Base-by-base conservation (phyloP, 139 green algal species). In the Dunaliella primolecta region DNA sequence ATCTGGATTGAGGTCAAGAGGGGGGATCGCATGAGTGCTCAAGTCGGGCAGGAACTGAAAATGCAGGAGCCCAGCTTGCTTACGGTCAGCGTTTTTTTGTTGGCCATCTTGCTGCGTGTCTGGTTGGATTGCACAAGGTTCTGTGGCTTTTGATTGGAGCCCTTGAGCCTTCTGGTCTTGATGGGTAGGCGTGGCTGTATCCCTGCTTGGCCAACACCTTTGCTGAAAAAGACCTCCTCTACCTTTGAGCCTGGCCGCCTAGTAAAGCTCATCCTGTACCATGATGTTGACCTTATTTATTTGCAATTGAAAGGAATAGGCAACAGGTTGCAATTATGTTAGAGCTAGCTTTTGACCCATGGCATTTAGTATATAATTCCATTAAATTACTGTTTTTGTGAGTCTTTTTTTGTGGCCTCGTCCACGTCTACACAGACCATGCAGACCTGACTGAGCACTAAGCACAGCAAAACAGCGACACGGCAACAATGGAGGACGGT, bases 1-100 rank as follows among this genome's bases (percentile, higher is more conserved):
- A 98, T 91, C 94, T 98, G 92, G 80, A 78, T 1, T 23, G 71
- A 55, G 64, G 33, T 3, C 27, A 71, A 36, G 79, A n/a, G 36
- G 31, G 79, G 7, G 34, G 25, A 27, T n/a, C 33, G 77, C 29
- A 34, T 82, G 32, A 56, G 77, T 64, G 77, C 46, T 3, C 46
- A 25, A 32, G 77, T 82, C 24, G 27, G 3, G 30, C 34, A 23
- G 27, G 31, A 27, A 23, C 33, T 56, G 34, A n/a, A n/a, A n/a
- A n/a, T n/a, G n/a, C n/a, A n/a, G n/a, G n/a, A n/a, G n/a, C n/a
- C n/a, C 33, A 27, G 30, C 21, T 27, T 3, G 11, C 24, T 38
- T 55, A 55, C n/a, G 38, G 34, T 82, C 7, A 55, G 20, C 33
- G 27, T 82, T 25, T 82, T 31, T 82, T 31, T 82, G 24, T 55